Evolutionary conservation across 2,329 filamentous ascomycete species (phyloP).

Genomic region (Coleophoma cylindrospora): DNA sequence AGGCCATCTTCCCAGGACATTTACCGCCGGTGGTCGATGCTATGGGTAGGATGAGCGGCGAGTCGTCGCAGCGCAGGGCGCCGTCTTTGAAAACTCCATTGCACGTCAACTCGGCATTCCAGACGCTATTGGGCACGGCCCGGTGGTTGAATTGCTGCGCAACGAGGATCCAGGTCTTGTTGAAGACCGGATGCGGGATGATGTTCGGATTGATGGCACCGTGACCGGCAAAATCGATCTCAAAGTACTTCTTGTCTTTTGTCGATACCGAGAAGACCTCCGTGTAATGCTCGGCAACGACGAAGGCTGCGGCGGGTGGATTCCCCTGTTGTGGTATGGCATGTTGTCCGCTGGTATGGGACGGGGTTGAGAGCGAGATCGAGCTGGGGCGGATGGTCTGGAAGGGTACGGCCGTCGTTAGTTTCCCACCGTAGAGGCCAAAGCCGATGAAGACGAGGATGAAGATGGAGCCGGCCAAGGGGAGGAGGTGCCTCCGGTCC

Average conservation of each 20-base stretch:
- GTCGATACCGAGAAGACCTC: conserved; percentile 35
- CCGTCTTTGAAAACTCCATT: conserved; percentile 40
- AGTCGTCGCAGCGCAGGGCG: conserved; percentile 35
- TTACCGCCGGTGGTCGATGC: conserved; percentile 34
- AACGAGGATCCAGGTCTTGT: conserved; percentile 45
- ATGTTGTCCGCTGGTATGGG: too few relatives aligned
- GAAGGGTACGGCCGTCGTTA: too few relatives aligned
- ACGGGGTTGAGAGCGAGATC: too few relatives aligned
- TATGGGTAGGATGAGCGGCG: conserved; percentile 39
- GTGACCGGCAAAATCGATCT: conserved; percentile 38
- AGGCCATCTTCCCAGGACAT: conserved; percentile 38
- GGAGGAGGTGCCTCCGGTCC: too few relatives aligned
- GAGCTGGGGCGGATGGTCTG: too few relatives aligned
- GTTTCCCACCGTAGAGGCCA: too few relatives aligned
- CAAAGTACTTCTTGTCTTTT: conserved; percentile 40
- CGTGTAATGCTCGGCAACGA: too few relatives aligned
- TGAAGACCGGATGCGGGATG: conserved; percentile 45
- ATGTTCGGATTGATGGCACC: conserved; percentile 49
- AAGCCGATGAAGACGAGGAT: too few relatives aligned
- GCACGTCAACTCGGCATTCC: conserved; percentile 42
- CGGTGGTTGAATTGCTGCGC: conserved; percentile 36
- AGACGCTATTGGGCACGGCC: conserved; percentile 20
- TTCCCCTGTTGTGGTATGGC: not conserved
- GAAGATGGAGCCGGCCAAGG: too few relatives aligned
- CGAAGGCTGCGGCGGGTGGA: not conserved